Base-by-base conservation (phyloP, 1,284 basidiomycete species). In the Apiotrichum akiyoshidainum region DNA sequence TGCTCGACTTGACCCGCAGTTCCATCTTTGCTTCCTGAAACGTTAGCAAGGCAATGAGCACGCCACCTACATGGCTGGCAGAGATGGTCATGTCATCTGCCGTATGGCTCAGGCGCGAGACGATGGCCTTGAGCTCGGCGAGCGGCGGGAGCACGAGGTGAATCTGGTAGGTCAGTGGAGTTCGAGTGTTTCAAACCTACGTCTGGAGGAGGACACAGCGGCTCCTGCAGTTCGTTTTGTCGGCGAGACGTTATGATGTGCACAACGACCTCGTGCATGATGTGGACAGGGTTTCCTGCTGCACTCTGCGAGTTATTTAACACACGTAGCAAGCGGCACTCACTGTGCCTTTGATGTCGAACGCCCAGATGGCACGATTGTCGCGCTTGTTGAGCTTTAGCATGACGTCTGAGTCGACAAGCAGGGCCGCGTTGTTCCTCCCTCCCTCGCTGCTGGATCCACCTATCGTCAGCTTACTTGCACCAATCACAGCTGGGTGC, bases 121-220 rank as follows among this genome's bases (percentile, higher is more conserved):
- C 86, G 50, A 93, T 85, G 0, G 86, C 87, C 47, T 90, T 85
- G 41, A 94, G 78, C 65, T 91, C 90, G 10, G 83, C 80, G 0
- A 94, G 79, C 1, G 87, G 83, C 0, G 92, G 92, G 0, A 94
- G 79, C 4, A 92, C 78, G 52, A 95, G 86, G 66, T 92, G 89
- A 12, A 90, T 82, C 92, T 95, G 48, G 12, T 31, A 13, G 31
- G 45, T 56, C 11, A 51, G 47, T 4, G 5, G 19, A 17, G 8
- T 1, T 2, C 4, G 21, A 13, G 13, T 14, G 12, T 5, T 17
- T 9, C 12, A 0, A 11, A 73, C 84, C 58, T 66, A 92, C 92
- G 69, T 95, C 89, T 9, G 92, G 90, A 46, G 89, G 87, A 1
- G 92, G 92, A 75, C 91, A 94, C 65, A 90, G 74, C 0, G 92